Percentiles rank a stretch among this genome's conserved stretches.
Conservation (phyloP, 2,329 filamentous ascomycete genomes). For the Chaetomium strumarium region DNA sequence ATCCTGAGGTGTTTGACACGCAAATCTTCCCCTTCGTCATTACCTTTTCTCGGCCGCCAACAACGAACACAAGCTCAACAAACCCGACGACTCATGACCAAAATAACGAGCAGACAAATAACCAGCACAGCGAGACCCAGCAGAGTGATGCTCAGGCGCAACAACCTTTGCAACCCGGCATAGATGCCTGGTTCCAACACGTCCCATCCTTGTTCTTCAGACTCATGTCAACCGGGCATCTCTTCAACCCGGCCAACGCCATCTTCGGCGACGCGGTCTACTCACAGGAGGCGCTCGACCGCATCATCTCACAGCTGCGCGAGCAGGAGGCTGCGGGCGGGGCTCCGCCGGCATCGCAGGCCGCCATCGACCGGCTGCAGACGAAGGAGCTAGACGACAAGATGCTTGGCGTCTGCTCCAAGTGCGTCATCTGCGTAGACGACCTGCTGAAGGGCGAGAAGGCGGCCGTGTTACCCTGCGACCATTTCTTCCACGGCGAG, state of each 20-base stretch:
- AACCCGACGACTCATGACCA: not conserved
- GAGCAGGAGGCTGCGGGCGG: constrained; percentile 15
- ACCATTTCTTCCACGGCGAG: constrained; percentile 21
- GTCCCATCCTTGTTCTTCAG: no score
- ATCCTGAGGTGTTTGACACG: constrained; percentile 12
- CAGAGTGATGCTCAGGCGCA: constrained; percentile 2
- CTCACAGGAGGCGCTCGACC: constrained; percentile 20
- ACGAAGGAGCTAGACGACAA: constrained; percentile 17
- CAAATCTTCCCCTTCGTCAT: constrained; percentile 7
- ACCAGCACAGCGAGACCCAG: not conserved
- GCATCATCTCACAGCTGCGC: constrained; percentile 17
- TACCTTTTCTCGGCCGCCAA: not conserved
- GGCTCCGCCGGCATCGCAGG: constrained; percentile 19
- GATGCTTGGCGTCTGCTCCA: constrained; percentile 12
- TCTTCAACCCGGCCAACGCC: constrained; percentile 12
- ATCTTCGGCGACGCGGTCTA: constrained; percentile 19
- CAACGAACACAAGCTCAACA: constrained; percentile 4
- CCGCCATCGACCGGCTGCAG: constrained; percentile 17
- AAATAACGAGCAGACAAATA: no score
- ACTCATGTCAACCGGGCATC: no score
- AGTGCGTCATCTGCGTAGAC: constrained; percentile 16
- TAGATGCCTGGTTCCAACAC: no score
- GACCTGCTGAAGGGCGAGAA: constrained; percentile 19
- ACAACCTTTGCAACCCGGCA: not conserved
- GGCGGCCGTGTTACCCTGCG: constrained; percentile 19